Evolutionary conservation across 2,329 filamentous ascomycete genomes (phyloP).

Genomic region (Aureobasidium subglaciale): DNA sequence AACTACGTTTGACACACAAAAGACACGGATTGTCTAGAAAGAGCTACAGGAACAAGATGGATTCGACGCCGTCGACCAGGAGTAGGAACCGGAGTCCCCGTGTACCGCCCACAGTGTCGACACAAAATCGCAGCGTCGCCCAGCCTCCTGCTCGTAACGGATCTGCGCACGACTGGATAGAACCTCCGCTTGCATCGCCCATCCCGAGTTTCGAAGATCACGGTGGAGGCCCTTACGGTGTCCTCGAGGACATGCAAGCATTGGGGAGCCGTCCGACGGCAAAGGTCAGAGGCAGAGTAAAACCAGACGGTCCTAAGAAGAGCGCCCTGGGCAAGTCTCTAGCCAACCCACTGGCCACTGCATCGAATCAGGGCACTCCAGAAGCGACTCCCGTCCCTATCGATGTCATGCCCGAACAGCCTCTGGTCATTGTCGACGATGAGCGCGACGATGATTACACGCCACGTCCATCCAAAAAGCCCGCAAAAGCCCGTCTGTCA

Average conservation of each 20-base stretch:
- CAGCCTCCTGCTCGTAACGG: background rate
- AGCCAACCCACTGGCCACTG: conserved; percentile 26
- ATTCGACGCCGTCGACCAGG: conserved; percentile 6
- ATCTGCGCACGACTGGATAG: conserved; percentile 35
- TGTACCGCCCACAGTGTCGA: background rate
- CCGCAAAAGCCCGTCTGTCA: conserved; percentile 28
- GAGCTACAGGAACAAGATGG: conserved; percentile 4
- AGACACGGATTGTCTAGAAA: background rate
- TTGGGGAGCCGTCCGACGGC: conserved; percentile 64
- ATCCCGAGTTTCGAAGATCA: conserved; percentile 70
- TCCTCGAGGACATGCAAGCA: conserved; percentile 77
- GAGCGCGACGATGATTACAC: conserved; percentile 43
- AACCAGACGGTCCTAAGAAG: conserved; percentile 35
- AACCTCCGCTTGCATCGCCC: conserved; percentile 48
- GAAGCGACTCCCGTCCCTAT: conserved; percentile 36
- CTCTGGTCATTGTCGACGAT: conserved; percentile 33
- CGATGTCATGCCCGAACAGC: conserved; percentile 29
- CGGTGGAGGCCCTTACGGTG: conserved; percentile 65
- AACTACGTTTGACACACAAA: background rate
- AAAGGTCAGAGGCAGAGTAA: conserved; percentile 52
- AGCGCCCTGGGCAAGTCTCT: conserved; percentile 36
- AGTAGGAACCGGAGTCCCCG: conserved; percentile 11
- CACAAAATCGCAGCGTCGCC: background rate
- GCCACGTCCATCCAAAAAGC: conserved; percentile 29
- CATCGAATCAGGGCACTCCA: conserved; percentile 40